Evolutionary conservation across 2,329 filamentous ascomycete genomes (phyloP).

Genomic region (Penicillium crustosum): DNA sequence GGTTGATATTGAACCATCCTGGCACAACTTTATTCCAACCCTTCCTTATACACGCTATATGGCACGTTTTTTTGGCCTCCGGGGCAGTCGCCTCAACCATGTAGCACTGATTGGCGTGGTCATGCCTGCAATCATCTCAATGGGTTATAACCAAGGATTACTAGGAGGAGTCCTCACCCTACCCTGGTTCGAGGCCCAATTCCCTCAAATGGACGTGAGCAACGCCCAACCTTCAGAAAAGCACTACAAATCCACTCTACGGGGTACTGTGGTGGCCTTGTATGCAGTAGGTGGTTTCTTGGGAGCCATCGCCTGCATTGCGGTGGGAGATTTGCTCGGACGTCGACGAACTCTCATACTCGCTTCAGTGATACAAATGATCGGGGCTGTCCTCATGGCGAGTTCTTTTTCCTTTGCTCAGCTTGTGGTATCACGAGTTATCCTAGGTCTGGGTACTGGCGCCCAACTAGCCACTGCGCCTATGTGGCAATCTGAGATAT

Average conservation of each 20-base stretch:
- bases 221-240: constrained; percentile 6
- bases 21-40: not conserved
- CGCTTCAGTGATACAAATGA: constrained; percentile 9
- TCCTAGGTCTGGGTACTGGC: constrained; percentile 15
- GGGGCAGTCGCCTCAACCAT: constrained; percentile 16
- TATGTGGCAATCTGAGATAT: constrained; percentile 20
- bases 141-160: constrained; percentile 18
- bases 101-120: constrained; percentile 11
- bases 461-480: constrained; percentile 15
- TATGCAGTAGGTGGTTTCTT: constrained; percentile 17
- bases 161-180: constrained; percentile 19
- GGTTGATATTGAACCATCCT: not conserved
- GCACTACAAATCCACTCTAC: constrained; percentile 8
- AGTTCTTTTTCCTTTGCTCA: constrained; percentile 13
- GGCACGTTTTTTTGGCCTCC: constrained; percentile 15
- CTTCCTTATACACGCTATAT: not conserved
- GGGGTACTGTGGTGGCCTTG: constrained; percentile 16
- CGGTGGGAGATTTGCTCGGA: constrained; percentile 14
- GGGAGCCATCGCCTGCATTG: constrained; percentile 16
- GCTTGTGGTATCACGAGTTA: constrained; percentile 12
- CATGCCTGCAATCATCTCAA: constrained; percentile 17
- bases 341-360: constrained; percentile 14
- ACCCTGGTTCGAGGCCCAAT: constrained; percentile 14
- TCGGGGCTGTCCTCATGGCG: constrained; percentile 15
- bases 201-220: constrained; percentile 13